Evolutionary conservation across 2,329 filamentous ascomycete genomes (phyloP), one percentile per base, ranked within the genome.

Genomic region (Ophiostoma pallidulum): DNA sequence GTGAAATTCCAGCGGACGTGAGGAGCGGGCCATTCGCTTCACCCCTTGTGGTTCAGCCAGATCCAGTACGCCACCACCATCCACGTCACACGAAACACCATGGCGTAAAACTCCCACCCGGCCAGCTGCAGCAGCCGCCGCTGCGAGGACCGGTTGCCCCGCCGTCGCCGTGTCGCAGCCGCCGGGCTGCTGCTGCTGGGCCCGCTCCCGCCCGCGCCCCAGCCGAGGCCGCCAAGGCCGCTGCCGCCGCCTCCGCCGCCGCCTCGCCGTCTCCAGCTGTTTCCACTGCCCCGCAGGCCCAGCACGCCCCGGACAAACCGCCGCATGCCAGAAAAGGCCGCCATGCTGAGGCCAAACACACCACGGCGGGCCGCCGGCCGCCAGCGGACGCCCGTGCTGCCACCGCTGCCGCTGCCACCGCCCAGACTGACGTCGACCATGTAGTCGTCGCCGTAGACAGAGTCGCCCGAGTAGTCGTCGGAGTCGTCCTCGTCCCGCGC

Each of bases 41-140:
- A 56, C 7, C 82, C 81, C 58, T 72, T 72, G 66, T 75, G 78
- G 48, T 82, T 70, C 56, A 91, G 65, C 66, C 80, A 86, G 26
- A 70, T 70, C 71, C 85, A 92, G 61, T 80, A 80, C 13, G 68
- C 54, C 38, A 81, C 62, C 18, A 77, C 78, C 62, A 85, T 74
- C 71, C 75, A 78, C 6, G 70, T 71, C 4, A 89, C 80, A 41
- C 75, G 70, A 66, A 76, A 79, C 16, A 81, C 57, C 38, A 76
- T 81, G 8, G 69, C 73, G 64, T 71, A 73, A 32, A 88, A 64
- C 61, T 91, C 84, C 22, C 70, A 67, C 28, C 68, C 60, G 6
- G 84, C 72, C 18, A 37, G 16, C 10, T 29, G 47, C 29, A 50
- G 31, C 31, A 38, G 28, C 14, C 12, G 41, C 39, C 16, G 35